Conservation (phyloP, 371 early-diverging fungal genomes). For the Rhizopus microsporus region DNA sequence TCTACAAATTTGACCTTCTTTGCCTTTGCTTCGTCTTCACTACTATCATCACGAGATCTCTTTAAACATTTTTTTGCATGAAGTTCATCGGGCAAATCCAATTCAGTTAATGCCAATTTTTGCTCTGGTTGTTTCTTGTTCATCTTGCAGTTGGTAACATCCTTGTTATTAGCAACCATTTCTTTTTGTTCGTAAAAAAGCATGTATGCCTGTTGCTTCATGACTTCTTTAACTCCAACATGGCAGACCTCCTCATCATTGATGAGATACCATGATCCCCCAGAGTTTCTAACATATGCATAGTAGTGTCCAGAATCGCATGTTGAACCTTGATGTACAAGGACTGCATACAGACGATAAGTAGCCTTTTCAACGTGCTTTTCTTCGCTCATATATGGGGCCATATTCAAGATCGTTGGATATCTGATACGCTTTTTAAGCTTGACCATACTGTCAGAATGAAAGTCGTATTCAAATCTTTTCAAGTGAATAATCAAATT, state of each 20-base stretch:
- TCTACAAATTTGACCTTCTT: neutral
- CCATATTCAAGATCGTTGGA: slow-evolving; percentile 53
- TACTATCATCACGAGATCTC: slow-evolving; percentile 1
- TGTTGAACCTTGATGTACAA: slow-evolving; percentile 74
- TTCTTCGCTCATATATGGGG: slow-evolving; percentile 46
- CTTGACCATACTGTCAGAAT: slow-evolving; percentile 57
- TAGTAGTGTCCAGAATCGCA: slow-evolving; percentile 83
- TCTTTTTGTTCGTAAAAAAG: slow-evolving; percentile 65
- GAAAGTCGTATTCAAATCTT: slow-evolving; percentile 59
- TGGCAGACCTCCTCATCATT: slow-evolving; percentile 72
- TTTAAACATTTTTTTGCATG: slow-evolving; percentile 7
- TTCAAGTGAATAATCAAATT: slow-evolving; percentile 63
- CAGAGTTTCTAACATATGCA: slow-evolving; percentile 65
- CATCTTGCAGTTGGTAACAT: neutral
- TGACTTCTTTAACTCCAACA: slow-evolving; percentile 66
- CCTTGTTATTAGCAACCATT: neutral
- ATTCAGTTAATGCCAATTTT: neutral
- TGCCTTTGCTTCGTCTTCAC: neutral
- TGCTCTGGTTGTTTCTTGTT: neutral
- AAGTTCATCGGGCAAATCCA: neutral
- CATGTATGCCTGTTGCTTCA: slow-evolving; percentile 80
- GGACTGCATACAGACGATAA: slow-evolving; percentile 76
- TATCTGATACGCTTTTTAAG: slow-evolving; percentile 57
- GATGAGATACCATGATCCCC: slow-evolving; percentile 78
- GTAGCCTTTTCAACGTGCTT: slow-evolving; percentile 21